Base-by-base conservation (phyloP, 2,329 filamentous ascomycete species). In the Sclerotinia subarctica region DNA sequence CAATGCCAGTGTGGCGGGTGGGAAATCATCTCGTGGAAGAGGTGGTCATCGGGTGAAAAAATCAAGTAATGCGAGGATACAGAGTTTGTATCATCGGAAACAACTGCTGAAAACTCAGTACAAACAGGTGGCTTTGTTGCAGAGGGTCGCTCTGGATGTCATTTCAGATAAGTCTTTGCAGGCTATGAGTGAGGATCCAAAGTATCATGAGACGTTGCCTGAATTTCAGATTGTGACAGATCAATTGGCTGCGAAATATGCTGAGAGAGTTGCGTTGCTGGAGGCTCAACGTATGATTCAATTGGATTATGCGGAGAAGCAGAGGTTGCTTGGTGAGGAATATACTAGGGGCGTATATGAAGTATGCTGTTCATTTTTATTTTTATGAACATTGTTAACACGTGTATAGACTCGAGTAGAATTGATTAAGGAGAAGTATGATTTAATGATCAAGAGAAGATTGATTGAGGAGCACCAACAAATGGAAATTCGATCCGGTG, bases 141-240 rank as follows among this genome's bases (percentile, higher is more conserved):
- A 77, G 62, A 70, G 72, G 57, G 46, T 56, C 15, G 75, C 75
- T 17, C 54, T 77, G 57, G 67, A 71, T 24, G 64, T 65, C n/a
- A 51, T 77, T 10, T 69, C 72, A 19, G 73, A 77, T n/a, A 76
- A 75, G 63, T 74, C 74, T 3, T 63, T 77, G 21, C 69, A 73
- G 24, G 64, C 64, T 11, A 46, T 74, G 49, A 70, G 67, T 13
- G 69, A 70, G 2, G 70, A 77, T 66, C 69, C 73, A 5, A 69
- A 71, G 11, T 73, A 73, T 68, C 72, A 77, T 64, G 71, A 76
- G 64, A 70, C 68, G 42, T 64, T 75, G 38, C 74, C 75, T 0
- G 75, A 77, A 63, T 78, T 71, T 69, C 29, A 71, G 10, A 65
- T 69, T 42, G 71, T 75, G 7, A 72, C 64, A 15, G 57, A 70